phyloP scores from a whole-genome alignment of 345 rosid genomes.

The Hibiscus tridactylites region DNA sequence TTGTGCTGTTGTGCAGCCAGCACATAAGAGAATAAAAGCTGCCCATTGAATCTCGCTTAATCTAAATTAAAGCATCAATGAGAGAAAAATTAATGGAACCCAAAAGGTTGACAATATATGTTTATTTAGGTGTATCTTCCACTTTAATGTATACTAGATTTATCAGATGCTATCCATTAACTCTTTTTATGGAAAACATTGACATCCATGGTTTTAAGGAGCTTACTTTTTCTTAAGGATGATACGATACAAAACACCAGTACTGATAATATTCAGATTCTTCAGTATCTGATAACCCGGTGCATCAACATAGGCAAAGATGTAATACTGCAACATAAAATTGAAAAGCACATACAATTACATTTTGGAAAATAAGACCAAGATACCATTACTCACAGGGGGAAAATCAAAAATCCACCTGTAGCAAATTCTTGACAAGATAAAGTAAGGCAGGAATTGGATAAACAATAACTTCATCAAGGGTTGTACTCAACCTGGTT shows the following conservation, averaged over 20 bases:
- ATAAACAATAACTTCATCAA: constrained; percentile 77
- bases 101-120: neutral
- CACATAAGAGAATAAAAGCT: constrained; percentile 82
- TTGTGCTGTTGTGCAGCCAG: constrained; percentile 98
- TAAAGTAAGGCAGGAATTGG: constrained; percentile 93
- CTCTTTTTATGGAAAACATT: neutral
- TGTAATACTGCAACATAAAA: constrained; percentile 71
- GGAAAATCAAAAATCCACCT: constrained; percentile 30
- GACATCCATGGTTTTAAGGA: neutral
- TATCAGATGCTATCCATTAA: neutral
- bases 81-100: neutral
- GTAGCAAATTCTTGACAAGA: constrained; percentile 94
- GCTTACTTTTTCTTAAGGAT: constrained; percentile 88
- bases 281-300: constrained; percentile 98
- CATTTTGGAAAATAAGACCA: neutral
- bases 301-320: constrained; percentile 94
- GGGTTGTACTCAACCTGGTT: constrained; percentile 75
- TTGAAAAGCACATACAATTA: constrained; percentile 10
- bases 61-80: constrained; percentile 30
- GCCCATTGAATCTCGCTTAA: constrained; percentile 98
- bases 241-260: constrained; percentile 85
- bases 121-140: neutral
- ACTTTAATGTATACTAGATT: neutral
- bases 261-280: constrained; percentile 92
- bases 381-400: neutral